phyloP scores from a whole-genome alignment of 106 monocot species.

The Allium fistulosum region DNA sequence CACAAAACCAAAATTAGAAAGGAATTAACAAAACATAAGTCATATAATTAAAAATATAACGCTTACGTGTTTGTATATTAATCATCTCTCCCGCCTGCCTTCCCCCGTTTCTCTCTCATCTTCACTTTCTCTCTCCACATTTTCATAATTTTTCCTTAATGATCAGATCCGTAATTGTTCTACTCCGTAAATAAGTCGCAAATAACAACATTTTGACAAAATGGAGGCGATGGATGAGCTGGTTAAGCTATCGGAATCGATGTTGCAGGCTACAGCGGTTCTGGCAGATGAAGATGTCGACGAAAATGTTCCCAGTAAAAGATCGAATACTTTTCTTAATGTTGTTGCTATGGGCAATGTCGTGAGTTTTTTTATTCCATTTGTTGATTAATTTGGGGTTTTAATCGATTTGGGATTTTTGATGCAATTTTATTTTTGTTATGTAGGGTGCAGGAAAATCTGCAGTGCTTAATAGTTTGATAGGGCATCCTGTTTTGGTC shows the following conservation, averaged over 20 bases:
- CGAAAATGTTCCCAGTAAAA: constrained; percentile 18
- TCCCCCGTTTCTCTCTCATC: background rate
- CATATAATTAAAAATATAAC: no score
- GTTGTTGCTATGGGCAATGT: constrained; percentile 50
- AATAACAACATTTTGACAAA: no score
- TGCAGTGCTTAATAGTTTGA: constrained; percentile 52
- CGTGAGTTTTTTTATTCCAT: constrained; percentile 17
- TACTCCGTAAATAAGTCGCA: no score
- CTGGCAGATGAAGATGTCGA: constrained; percentile 49
- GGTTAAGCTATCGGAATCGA: constrained; percentile 39
- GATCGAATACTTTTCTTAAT: constrained; percentile 39
- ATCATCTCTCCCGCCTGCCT: background rate
- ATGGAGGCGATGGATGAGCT: constrained; percentile 65
- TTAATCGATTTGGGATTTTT: no score
- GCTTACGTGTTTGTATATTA: no score
- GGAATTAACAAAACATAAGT: no score
- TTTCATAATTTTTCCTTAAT: background rate
- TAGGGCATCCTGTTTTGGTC: constrained; percentile 57
- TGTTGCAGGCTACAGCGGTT: constrained; percentile 43
- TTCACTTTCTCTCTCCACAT: background rate
- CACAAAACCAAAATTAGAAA: no score
- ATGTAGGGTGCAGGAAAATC: constrained; percentile 57
- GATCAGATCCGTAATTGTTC: no score
- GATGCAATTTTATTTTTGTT: background rate
- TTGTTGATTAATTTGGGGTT: background rate